A percentile compares a stretch with the other conserved stretches of the same genome.
phyloP scores from a whole-genome alignment of 208 protist species.

The Acanthamoeba culbertsoni region DNA sequence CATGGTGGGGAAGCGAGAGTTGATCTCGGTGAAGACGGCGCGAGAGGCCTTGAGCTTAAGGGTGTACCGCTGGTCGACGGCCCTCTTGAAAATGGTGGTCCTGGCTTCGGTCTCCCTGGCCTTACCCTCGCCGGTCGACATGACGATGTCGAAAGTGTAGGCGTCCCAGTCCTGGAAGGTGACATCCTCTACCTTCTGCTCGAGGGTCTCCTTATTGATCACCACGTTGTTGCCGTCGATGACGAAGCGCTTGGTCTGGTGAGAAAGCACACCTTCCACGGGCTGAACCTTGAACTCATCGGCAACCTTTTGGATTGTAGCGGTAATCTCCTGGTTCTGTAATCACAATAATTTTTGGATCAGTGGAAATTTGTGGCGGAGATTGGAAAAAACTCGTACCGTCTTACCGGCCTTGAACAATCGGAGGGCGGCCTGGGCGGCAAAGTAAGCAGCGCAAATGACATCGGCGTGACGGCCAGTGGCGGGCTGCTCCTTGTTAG shows the following conservation, averaged over 20 bases:
- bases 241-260: constrained; percentile 97
- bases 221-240: constrained; percentile 97
- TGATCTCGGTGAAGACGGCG: constrained; percentile 93
- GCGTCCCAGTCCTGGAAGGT: constrained; percentile 77
- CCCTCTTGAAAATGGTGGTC: constrained; percentile 94
- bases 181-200: constrained; percentile 92
- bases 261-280: constrained; percentile 97
- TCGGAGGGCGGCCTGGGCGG: constrained; percentile 88
- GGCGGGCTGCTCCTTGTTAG: constrained; percentile 79
- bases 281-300: constrained; percentile 91
- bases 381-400: constrained; percentile 4
- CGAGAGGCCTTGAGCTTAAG: constrained; percentile 97
- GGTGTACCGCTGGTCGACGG: constrained; percentile 93
- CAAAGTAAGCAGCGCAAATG: constrained; percentile 94
- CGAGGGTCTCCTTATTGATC: constrained; percentile 87
- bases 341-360: too few relatives aligned
- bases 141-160: constrained; percentile 81
- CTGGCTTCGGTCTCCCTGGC: constrained; percentile 88
- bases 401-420: constrained; percentile 80
- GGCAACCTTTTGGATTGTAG: constrained; percentile 94
- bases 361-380: too few relatives aligned
- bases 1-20: constrained; percentile 92
- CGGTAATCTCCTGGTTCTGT: constrained; percentile 90
- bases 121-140: constrained; percentile 86
- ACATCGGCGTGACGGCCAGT: constrained; percentile 92